phyloP scores from a whole-genome alignment of 2,329 filamentous ascomycete species.

The Tolypocladium nubicola region DNA sequence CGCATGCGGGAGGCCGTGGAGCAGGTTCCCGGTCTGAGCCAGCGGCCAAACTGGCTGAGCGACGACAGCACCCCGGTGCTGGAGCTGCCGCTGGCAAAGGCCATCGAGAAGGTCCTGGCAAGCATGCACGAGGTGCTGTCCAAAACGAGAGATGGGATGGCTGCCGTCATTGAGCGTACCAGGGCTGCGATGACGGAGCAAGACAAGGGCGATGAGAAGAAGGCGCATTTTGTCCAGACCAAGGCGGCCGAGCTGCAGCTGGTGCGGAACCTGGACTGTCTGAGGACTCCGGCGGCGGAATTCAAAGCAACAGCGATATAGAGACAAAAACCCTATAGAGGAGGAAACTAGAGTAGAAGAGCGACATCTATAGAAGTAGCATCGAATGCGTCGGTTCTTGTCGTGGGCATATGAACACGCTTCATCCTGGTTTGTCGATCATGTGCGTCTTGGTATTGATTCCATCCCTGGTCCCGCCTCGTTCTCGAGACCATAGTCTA shows the following conservation, averaged over 20 bases:
- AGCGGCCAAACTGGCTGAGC: constrained; percentile 61
- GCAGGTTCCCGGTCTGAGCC: constrained; percentile 31
- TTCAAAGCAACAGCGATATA: constrained; percentile 48
- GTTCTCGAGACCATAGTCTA: background rate
- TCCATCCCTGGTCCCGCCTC: background rate
- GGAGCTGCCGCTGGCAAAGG: constrained; percentile 72
- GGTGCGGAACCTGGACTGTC: constrained; percentile 59
- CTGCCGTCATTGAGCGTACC: constrained; percentile 33
- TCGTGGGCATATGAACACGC: background rate
- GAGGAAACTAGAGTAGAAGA: background rate
- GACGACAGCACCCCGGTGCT: constrained; percentile 57
- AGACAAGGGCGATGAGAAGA: constrained; percentile 39
- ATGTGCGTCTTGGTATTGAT: background rate
- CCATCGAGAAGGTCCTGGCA: constrained; percentile 76
- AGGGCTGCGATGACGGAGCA: constrained; percentile 30
- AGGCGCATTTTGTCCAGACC: constrained; percentile 56
- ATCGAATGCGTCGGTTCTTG: background rate
- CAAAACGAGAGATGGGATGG: constrained; percentile 56
- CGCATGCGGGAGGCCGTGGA: constrained; percentile 75
- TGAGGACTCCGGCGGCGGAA: constrained; percentile 54
- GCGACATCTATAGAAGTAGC: background rate
- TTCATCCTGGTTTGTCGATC: background rate
- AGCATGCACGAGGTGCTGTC: constrained; percentile 83
- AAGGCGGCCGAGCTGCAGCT: constrained; percentile 85
- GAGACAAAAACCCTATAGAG: constrained; percentile 2